Evolutionary conservation across 352 stramenopile species (phyloP), one percentile per base, ranked within the genome.

Genomic region (Phytophthora hybrid): DNA sequence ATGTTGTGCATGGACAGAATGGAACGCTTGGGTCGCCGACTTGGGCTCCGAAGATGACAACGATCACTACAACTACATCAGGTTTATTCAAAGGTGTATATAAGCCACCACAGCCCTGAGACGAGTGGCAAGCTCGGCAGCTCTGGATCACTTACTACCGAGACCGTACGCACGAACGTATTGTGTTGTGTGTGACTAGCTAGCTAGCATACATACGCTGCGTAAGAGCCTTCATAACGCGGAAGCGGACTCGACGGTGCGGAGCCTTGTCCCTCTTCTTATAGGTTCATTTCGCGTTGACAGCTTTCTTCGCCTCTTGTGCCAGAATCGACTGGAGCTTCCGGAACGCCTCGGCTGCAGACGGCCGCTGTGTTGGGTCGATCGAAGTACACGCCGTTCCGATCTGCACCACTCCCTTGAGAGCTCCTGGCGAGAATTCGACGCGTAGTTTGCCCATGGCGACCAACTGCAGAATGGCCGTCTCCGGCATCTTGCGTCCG

Each of bases 401-500:
- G 11, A 83, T 62, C 59, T 84, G 55, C 23, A 83, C 70, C 10
- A 84, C 56, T 16, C 74, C 64, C 59, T 76, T 65, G 1, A 78
- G 73, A 39, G 52, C 57, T 0, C 56, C 51, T 1, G 53, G 47
- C 10, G 81, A 84, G 47, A 89, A 87, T 59, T 81, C 63, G 4
- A 86, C 66, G 10, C 63, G 69, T 64, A 91, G 29, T 66, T 80
- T 83, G 14, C 81, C 83, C 26, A 83, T 80, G 0, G 80, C 71
- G 9, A 88, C 77, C 13, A 88, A 55, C 67, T 89, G 81, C 6
- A 91, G 59, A 26, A 91, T 80, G 5, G 78, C 81, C 11, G 79
- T 84, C 49, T 87, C 80, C 8, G 80, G 70, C 67, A 83, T 66
- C 54, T 83, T 82, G 6, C 76, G 68, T 46, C 73, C 74, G n/a